These are phyloP conservation scores for Rhizopogon vinicolor DNA, from an alignment of 768 basidiomycete species.

Conservation along the genomic window DNA sequence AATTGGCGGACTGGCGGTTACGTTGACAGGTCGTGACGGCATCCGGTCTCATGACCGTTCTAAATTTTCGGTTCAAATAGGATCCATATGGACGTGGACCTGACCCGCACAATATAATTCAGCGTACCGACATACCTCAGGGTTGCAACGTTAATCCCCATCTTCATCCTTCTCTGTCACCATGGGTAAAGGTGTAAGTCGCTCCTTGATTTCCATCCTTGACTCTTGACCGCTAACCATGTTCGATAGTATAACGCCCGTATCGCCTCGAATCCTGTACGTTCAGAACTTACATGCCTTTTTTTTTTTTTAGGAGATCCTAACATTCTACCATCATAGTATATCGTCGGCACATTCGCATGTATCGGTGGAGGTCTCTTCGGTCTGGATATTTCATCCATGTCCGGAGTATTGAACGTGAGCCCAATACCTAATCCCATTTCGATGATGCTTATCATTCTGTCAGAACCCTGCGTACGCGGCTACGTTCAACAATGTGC, in stretches of 20 bases:
- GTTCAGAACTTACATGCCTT: constrained; percentile 5
- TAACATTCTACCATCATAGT: constrained; percentile 34
- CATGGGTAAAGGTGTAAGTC: constrained; percentile 23
- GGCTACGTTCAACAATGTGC: constrained; percentile 19
- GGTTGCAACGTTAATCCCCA: neutral
- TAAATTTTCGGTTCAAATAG: neutral
- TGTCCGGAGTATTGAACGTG: constrained; percentile 70
- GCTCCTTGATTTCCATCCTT: neutral
- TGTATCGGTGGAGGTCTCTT: constrained; percentile 80
- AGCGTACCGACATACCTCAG: neutral
- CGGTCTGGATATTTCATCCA: constrained; percentile 79
- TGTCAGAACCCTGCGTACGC: constrained; percentile 24
- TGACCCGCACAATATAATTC: neutral
- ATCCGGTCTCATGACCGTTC: constrained; percentile 3
- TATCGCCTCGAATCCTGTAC: constrained; percentile 56
- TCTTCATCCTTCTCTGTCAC: constrained; percentile 1
- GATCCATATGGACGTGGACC: constrained; percentile 6
- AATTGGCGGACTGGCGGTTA: neutral
- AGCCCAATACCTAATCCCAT: constrained; percentile 6
- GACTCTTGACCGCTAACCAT: neutral
- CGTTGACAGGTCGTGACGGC: neutral
- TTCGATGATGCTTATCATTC: neutral
- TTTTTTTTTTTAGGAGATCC: neutral
- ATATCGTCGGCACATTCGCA: constrained; percentile 75
- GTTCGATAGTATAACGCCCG: constrained; percentile 43